Percentiles rank a stretch among this genome's conserved stretches.
phyloP scores from a whole-genome alignment of 1,284 basidiomycete genomes.

The Ganoderma leucocontextum region DNA sequence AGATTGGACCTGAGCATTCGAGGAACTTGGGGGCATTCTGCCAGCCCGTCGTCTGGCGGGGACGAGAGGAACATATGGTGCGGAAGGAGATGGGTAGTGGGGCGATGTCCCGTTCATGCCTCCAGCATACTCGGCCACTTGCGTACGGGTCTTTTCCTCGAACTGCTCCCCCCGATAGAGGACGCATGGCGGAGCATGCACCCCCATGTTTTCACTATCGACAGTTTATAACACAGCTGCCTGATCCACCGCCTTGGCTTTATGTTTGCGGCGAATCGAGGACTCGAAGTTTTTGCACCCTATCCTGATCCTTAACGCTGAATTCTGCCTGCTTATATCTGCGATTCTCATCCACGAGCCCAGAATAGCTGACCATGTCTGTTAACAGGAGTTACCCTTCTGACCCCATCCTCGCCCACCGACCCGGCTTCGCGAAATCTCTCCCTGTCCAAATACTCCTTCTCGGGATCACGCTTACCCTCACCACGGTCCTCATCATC shows the following conservation, averaged over 20 bases:
- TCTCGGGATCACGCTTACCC: constrained; percentile 87
- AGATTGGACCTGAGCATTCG: neutral
- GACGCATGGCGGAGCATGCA: too few species aligned
- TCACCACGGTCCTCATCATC: constrained; percentile 88
- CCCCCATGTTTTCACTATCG: too few species aligned
- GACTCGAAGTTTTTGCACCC: too few species aligned
- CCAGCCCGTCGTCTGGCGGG: neutral
- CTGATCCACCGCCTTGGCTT: too few species aligned
- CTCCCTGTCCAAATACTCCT: constrained; percentile 93
- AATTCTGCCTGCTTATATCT: neutral
- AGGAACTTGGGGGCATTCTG: neutral
- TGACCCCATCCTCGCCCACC: constrained; percentile 81
- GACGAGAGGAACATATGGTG: neutral
- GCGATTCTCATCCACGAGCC: neutral
- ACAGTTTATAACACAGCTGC: too few species aligned
- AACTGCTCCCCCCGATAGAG: too few species aligned
- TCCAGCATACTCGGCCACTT: too few species aligned
- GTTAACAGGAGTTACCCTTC: constrained; percentile 37
- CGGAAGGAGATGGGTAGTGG: neutral
- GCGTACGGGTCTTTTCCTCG: too few species aligned
- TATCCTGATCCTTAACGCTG: neutral
- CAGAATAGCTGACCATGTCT: neutral
- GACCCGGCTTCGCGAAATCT: constrained; percentile 84
- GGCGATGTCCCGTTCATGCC: neutral
- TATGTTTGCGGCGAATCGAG: too few species aligned